phyloP scores from a whole-genome alignment of 176 grass and related monocot species.

The Ensete glaucum region DNA sequence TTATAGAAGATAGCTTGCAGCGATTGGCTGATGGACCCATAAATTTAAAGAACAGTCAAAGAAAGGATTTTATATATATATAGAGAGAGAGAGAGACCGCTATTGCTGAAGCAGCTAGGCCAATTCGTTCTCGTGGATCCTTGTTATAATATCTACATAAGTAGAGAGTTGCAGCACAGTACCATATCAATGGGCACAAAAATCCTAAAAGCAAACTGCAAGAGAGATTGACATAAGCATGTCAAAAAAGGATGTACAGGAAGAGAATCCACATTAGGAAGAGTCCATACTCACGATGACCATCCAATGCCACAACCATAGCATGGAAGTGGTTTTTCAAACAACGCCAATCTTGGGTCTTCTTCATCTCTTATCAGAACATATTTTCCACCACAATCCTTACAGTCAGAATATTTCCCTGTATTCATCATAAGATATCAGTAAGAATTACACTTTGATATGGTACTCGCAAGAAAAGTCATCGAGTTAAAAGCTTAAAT shows the following conservation, averaged over 20 bases:
- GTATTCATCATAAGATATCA: background rate
- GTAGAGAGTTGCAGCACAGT: background rate
- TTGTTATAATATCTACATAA: constrained; percentile 7
- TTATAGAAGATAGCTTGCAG: too few relatives aligned
- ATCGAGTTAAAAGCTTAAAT: background rate
- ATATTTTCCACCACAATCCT: constrained; percentile 56
- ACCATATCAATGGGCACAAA: constrained; percentile 54
- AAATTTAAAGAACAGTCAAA: too few relatives aligned
- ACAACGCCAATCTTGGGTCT: constrained; percentile 59
- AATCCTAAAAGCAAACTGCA: constrained; percentile 90
- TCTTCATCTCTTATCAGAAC: constrained; percentile 62
- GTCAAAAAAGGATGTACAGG: background rate
- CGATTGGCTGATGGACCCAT: too few relatives aligned
- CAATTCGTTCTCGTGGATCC: background rate
- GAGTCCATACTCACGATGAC: constrained; percentile 58
- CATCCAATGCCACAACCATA: constrained; percentile 91
- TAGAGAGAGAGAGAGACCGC: constrained; percentile 2
- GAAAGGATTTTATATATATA: too few relatives aligned
- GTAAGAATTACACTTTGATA: background rate
- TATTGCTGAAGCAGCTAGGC: background rate
- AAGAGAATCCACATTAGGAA: background rate
- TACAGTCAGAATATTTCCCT: constrained; percentile 46
- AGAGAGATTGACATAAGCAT: background rate
- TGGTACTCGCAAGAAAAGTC: background rate
- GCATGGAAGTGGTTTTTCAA: constrained; percentile 67